These are phyloP conservation scores for Nigrospora oryzae DNA, from an alignment of 2,329 filamentous ascomycete species.

Conservation along the genomic window DNA sequence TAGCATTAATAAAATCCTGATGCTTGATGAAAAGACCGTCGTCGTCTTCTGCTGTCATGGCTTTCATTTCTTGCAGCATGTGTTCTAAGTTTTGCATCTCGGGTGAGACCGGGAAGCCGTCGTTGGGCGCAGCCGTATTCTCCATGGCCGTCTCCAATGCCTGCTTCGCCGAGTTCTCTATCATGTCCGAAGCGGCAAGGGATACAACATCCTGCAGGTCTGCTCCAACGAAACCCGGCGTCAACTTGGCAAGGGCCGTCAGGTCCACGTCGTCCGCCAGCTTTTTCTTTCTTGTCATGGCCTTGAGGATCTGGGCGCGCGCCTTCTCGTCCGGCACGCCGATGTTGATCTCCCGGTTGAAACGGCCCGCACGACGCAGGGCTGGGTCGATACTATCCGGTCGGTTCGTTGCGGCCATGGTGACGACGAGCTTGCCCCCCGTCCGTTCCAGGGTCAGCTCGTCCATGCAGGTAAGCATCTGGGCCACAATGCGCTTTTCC, in stretches of 20 bases:
- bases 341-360: slow-evolving; percentile 79
- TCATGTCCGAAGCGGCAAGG: slow-evolving; percentile 29
- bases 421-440: slow-evolving; percentile 68
- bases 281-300: slow-evolving; percentile 58
- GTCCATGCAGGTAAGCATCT: slow-evolving; percentile 82
- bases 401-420: slow-evolving; percentile 84
- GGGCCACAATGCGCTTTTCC: slow-evolving; percentile 78
- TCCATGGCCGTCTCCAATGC: not conserved
- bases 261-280: slow-evolving; percentile 68
- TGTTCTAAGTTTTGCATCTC: not conserved
- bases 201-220: slow-evolving; percentile 65
- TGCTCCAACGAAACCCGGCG: slow-evolving; percentile 86
- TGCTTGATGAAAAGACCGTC: slow-evolving; percentile 28
- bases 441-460: slow-evolving; percentile 65
- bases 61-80: too few relatives aligned
- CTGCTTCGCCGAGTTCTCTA: slow-evolving; percentile 21
- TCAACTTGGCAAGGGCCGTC: slow-evolving; percentile 65
- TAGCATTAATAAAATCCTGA: slow-evolving; percentile 63
- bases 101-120: not conserved
- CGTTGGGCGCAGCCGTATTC: not conserved
- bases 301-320: slow-evolving; percentile 68
- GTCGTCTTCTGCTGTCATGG: not conserved
- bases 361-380: slow-evolving; percentile 64
- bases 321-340: slow-evolving; percentile 75
- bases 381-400: slow-evolving; percentile 80